phyloP scores from a whole-genome alignment of 371 early-diverging fungal species.

The Mortierella sp. region DNA sequence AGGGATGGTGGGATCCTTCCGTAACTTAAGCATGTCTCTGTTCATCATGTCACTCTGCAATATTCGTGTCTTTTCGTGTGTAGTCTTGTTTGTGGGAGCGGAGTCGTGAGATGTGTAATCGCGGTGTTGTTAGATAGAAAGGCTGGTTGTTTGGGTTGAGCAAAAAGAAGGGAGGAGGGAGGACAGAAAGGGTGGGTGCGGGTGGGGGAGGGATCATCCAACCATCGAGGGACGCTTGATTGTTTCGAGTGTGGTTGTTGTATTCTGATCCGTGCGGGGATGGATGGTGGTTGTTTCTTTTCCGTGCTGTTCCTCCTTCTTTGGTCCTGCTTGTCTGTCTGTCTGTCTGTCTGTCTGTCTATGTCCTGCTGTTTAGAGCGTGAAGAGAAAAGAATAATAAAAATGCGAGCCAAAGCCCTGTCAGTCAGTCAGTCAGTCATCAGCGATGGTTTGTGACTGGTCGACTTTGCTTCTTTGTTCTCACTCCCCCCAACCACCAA shows the following conservation, averaged over 20 bases:
- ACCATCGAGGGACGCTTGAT: background rate
- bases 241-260: too few species aligned
- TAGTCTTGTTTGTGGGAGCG: background rate
- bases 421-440: too few species aligned
- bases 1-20: constrained; percentile 53
- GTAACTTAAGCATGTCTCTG: constrained; percentile 52
- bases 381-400: too few species aligned
- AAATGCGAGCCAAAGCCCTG: too few species aligned
- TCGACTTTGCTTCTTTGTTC: too few species aligned
- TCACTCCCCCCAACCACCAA: too few species aligned
- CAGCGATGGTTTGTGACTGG: too few species aligned
- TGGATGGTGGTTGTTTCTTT: background rate
- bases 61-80: background rate
- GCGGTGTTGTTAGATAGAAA: background rate
- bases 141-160: background rate
- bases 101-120: too few species aligned
- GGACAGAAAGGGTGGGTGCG: background rate
- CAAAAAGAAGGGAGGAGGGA: background rate
- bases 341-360: background rate
- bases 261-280: background rate
- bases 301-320: background rate
- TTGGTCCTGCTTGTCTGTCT: background rate
- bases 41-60: constrained; percentile 28
- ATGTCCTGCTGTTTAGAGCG: too few species aligned
- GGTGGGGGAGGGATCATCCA: background rate